These are phyloP conservation scores for Fomitopsis pinicola DNA, from an alignment of 1,284 basidiomycete genomes.

Conservation along the genomic window DNA sequence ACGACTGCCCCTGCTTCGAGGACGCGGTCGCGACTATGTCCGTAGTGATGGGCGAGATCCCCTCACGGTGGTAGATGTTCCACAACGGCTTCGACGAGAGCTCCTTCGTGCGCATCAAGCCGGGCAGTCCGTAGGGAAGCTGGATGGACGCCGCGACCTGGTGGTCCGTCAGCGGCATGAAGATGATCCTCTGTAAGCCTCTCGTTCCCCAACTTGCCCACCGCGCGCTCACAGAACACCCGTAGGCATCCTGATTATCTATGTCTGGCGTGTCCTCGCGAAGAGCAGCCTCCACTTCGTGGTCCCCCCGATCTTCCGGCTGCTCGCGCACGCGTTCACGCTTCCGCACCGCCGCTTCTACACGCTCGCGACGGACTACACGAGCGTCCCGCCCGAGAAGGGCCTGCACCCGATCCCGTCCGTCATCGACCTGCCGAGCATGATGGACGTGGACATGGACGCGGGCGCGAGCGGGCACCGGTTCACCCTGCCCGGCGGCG, in stretches of 20 bases:
- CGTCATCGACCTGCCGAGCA: conserved; percentile 73
- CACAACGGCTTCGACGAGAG: conserved; percentile 33
- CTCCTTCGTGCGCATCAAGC: conserved; percentile 43
- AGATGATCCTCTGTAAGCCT: conserved; percentile 54
- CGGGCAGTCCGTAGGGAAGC: conserved; percentile 47
- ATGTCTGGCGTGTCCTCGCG: conserved; percentile 81
- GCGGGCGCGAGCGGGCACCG: conserved; percentile 18
- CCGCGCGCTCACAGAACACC: not conserved
- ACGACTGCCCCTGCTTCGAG: conserved; percentile 98
- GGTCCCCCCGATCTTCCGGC: conserved; percentile 80
- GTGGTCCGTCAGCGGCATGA: conserved; percentile 53
- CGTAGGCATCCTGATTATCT: conserved; percentile 62
- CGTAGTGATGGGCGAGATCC: conserved; percentile 74
- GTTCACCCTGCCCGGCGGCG: conserved; percentile 5
- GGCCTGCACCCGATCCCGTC: conserved; percentile 75
- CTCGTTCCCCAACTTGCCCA: not conserved
- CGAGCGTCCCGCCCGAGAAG: conserved; percentile 55
- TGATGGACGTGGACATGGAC: conserved; percentile 32
- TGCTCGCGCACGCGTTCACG: conserved; percentile 55
- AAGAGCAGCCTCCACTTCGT: conserved; percentile 72
- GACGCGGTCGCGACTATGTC: conserved; percentile 93
- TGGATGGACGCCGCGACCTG: conserved; percentile 48
- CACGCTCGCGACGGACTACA: conserved; percentile 85
- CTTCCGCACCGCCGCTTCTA: conserved; percentile 82
- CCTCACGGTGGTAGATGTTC: conserved; percentile 61